These are phyloP conservation scores for Avena eriantha DNA, from an alignment of 176 grass and related monocot species.

Conservation along the genomic window DNA sequence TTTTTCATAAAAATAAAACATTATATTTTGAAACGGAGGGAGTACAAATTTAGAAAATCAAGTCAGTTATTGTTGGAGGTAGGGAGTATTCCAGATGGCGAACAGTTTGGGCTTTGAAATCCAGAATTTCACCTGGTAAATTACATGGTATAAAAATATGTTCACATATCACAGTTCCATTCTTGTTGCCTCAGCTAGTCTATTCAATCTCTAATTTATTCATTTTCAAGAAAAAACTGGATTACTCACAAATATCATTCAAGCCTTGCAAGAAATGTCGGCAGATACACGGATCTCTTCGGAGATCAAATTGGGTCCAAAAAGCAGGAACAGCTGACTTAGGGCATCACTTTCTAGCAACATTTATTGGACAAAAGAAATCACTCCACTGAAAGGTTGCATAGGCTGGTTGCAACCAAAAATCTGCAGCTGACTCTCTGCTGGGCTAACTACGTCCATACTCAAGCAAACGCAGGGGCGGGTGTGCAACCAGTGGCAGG, in stretches of 20 bases:
- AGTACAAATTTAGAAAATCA: no score
- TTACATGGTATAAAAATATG: background rate
- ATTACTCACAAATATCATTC: slow-evolving; percentile 24
- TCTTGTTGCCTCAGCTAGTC: background rate
- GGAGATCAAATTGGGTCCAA: slow-evolving; percentile 41
- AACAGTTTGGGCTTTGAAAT: background rate
- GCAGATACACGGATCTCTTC: slow-evolving; percentile 49
- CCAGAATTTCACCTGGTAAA: background rate
- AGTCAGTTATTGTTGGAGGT: no score
- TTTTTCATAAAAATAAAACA: no score
- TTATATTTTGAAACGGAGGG: no score
- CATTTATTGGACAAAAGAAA: slow-evolving; percentile 35
- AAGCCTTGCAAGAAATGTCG: slow-evolving; percentile 23
- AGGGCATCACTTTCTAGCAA: slow-evolving; percentile 30
- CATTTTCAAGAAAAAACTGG: background rate
- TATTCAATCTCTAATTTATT: background rate
- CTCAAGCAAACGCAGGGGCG: slow-evolving; percentile 55
- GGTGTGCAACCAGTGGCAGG: slow-evolving; percentile 78
- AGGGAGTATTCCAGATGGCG: background rate
- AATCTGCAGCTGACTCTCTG: background rate
- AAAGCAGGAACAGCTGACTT: slow-evolving; percentile 31
- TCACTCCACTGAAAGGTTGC: slow-evolving; percentile 25
- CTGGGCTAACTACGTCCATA: slow-evolving; percentile 44
- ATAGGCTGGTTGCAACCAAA: slow-evolving; percentile 20
- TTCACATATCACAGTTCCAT: background rate